A percentile compares a stretch with the other conserved stretches of the same genome.
Evolutionary conservation across 768 basidiomycete species (phyloP).

Genomic region (Phaffia tasmanica): DNA sequence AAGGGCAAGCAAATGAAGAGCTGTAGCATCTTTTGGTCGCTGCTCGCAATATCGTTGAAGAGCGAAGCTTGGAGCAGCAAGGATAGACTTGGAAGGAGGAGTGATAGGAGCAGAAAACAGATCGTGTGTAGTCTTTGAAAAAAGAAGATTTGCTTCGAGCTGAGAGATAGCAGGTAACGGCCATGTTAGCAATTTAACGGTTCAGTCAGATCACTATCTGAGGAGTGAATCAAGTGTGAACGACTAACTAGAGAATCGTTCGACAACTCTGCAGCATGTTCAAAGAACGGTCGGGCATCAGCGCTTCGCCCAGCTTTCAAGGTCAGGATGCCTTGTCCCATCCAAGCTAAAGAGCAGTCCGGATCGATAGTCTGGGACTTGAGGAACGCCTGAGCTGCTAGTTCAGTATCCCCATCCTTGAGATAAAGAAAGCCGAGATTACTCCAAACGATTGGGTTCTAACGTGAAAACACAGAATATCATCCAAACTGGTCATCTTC

Average conservation of each 20-base stretch:
- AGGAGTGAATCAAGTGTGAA: conserved; percentile 3
- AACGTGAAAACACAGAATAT: background rate
- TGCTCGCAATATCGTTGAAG: conserved; percentile 62
- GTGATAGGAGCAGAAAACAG: conserved; percentile 29
- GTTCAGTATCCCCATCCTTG: conserved; percentile 60
- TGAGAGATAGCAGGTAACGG: conserved; percentile 34
- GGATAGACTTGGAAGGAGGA: conserved; percentile 39
- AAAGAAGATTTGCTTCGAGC: conserved; percentile 74
- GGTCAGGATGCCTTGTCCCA: conserved; percentile 54
- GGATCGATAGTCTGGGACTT: conserved; percentile 86
- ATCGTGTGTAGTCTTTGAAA: conserved; percentile 52
- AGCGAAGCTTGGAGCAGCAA: conserved; percentile 70
- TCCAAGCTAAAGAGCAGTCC: conserved; percentile 77
- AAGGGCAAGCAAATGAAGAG: conserved; percentile 70
- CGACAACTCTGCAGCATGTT: conserved; percentile 37
- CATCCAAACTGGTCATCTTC: conserved; percentile 6
- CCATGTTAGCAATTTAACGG: background rate
- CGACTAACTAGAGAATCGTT: conserved; percentile 42
- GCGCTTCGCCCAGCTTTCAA: conserved; percentile 39
- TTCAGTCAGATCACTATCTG: background rate
- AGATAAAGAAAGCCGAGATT: conserved; percentile 81
- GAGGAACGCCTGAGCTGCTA: conserved; percentile 75
- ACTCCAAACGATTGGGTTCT: conserved; percentile 71
- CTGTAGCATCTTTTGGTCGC: conserved; percentile 58
- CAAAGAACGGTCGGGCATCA: conserved; percentile 53